Evolutionary conservation across 2,329 filamentous ascomycete genomes (phyloP).

Genomic region (Sporothrix brasiliensis): DNA sequence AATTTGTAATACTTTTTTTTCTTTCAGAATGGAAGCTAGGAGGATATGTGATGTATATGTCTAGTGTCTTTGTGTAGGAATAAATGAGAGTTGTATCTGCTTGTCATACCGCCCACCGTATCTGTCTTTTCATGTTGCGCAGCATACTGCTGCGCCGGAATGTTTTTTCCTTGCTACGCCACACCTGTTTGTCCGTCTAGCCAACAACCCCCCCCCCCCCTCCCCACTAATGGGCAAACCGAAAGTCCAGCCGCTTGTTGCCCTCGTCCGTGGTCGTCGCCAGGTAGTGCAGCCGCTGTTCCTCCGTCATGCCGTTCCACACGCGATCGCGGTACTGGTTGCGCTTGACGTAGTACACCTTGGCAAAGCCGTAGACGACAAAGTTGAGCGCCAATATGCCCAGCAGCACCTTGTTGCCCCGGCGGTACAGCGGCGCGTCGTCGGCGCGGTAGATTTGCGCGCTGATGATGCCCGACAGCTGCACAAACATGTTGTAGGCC

Average conservation of each 20-base stretch:
- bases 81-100: neutral
- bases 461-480: conserved; percentile 49
- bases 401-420: conserved; percentile 48
- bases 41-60: neutral
- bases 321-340: conserved; percentile 52
- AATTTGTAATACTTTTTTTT: neutral
- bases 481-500: conserved; percentile 61
- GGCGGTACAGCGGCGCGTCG: conserved; percentile 53
- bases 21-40: no score
- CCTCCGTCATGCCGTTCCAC: conserved; percentile 54
- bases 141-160: no score
- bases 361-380: conserved; percentile 40
- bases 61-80: neutral
- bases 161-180: no score
- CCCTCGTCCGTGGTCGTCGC: conserved; percentile 48
- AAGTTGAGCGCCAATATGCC: conserved; percentile 46
- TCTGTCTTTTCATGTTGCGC: no score
- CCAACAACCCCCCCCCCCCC: no score
- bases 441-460: conserved; percentile 47
- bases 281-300: conserved; percentile 56
- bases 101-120: neutral
- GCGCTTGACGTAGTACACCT: conserved; percentile 53
- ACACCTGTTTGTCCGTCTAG: no score
- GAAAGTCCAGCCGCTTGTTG: conserved; percentile 51
- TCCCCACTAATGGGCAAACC: conserved; percentile 42